These are phyloP conservation scores for Amanita pseudoporphyria DNA, from an alignment of 768 basidiomycete species.

Conservation along the genomic window DNA sequence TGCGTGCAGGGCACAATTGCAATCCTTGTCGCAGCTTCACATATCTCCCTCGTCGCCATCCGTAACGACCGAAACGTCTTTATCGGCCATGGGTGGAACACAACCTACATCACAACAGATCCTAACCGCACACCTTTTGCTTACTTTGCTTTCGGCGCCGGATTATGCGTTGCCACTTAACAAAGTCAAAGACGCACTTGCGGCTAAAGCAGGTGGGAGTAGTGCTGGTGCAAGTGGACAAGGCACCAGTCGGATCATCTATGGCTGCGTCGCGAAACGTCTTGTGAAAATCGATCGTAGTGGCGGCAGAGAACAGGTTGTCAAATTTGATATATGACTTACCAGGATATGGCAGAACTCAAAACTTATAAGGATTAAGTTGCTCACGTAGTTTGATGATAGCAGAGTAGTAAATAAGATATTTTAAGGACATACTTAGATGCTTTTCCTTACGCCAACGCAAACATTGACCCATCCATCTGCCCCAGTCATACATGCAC, in stretches of 20 bases:
- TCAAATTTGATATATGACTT: constrained; percentile 53
- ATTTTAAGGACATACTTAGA: constrained; percentile 8
- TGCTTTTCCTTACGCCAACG: constrained; percentile 42
- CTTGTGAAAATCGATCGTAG: constrained; percentile 70
- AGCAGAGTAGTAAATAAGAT: background rate
- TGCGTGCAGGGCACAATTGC: constrained; percentile 42
- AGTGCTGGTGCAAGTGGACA: constrained; percentile 24
- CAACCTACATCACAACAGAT: constrained; percentile 58
- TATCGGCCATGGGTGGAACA: constrained; percentile 18
- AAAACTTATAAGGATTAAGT: too few relatives aligned
- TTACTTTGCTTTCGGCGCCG: constrained; percentile 43
- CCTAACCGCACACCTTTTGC: constrained; percentile 57
- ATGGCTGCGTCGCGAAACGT: constrained; percentile 75
- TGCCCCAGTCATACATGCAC: constrained; percentile 82
- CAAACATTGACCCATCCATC: constrained; percentile 96
- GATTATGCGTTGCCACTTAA: constrained; percentile 50
- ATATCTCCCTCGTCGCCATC: constrained; percentile 49
- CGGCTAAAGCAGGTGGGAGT: constrained; percentile 23
- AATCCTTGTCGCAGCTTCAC: constrained; percentile 38
- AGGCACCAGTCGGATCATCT: constrained; percentile 53
- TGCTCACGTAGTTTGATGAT: too few relatives aligned
- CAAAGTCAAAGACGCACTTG: constrained; percentile 49
- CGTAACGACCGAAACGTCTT: constrained; percentile 41
- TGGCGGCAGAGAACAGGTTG: constrained; percentile 63
- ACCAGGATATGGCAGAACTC: background rate